Evolutionary conservation across 495 filamentous ascomycete genomes (phyloP).

Genomic region (Aspergillus steynii): DNA sequence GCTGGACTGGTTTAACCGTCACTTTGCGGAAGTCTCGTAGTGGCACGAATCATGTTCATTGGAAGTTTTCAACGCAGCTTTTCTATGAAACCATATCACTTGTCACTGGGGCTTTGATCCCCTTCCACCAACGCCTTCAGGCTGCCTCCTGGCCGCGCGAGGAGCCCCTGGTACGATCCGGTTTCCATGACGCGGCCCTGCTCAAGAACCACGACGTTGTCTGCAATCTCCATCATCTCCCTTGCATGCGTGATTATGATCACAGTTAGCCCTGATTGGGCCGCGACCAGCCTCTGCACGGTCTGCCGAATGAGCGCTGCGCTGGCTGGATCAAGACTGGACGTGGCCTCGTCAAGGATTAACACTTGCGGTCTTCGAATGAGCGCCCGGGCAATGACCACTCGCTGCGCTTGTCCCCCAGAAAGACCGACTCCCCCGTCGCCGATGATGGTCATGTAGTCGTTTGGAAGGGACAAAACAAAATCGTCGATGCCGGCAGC

Average conservation of each 20-base stretch:
- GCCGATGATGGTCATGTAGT: constrained; percentile 75
- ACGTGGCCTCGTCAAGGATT: constrained; percentile 88
- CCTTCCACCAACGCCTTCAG: constrained; percentile 38
- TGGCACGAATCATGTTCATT: neutral
- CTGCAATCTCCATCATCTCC: constrained; percentile 82
- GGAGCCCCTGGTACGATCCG: constrained; percentile 60
- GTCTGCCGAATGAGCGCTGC: constrained; percentile 66
- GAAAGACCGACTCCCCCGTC: constrained; percentile 75
- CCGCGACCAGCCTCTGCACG: constrained; percentile 48
- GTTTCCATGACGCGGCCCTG: constrained; percentile 65
- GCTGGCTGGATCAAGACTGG: constrained; percentile 70
- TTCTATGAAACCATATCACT: neutral
- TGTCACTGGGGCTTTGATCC: neutral
- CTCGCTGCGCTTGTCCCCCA: constrained; percentile 81
- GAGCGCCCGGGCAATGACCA: constrained; percentile 82
- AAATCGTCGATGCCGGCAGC: constrained; percentile 80
- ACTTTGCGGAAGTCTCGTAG: constrained; percentile 19
- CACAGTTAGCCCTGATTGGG: constrained; percentile 42
- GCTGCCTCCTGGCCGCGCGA: constrained; percentile 35
- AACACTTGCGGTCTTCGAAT: constrained; percentile 67
- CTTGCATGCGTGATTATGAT: constrained; percentile 75
- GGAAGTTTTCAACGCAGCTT: neutral
- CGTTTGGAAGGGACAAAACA: constrained; percentile 66
- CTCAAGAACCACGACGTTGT: constrained; percentile 69
- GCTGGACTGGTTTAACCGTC: constrained; percentile 53